phyloP scores from a whole-genome alignment of 2,329 filamentous ascomycete genomes.

The Neoscytalidium dimidiatum region DNA sequence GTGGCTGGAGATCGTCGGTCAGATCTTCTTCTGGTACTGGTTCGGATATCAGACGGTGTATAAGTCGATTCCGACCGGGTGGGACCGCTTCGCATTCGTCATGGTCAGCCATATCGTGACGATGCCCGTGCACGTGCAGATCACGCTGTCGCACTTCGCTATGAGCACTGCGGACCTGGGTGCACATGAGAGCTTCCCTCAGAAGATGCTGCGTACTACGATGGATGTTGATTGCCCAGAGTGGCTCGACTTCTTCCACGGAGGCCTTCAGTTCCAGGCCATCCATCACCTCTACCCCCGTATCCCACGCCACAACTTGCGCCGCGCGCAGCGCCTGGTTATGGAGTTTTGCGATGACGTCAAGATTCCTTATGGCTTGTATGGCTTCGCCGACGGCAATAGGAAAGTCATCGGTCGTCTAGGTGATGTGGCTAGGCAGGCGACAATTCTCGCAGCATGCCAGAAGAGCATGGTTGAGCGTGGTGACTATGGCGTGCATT shows the following conservation, averaged over 20 bases:
- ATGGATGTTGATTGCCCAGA: constrained; percentile 74
- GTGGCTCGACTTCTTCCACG: constrained; percentile 73
- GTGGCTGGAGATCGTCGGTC: constrained; percentile 64
- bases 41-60: constrained; percentile 68
- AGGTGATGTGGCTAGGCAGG: constrained; percentile 62
- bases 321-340: constrained; percentile 61
- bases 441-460: constrained; percentile 61
- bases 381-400: constrained; percentile 65
- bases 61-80: constrained; percentile 59
- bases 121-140: constrained; percentile 70
- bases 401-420: constrained; percentile 56
- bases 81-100: constrained; percentile 61
- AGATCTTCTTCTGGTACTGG: constrained; percentile 66
- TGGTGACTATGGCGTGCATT: constrained; percentile 21
- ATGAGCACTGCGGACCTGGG: constrained; percentile 69
- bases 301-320: constrained; percentile 68
- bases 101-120: constrained; percentile 66
- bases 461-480: constrained; percentile 43
- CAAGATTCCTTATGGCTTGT: constrained; percentile 62
- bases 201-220: constrained; percentile 70
- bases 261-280: constrained; percentile 72
- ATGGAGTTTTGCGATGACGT: constrained; percentile 66
- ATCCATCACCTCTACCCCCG: constrained; percentile 71
- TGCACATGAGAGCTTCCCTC: constrained; percentile 65
- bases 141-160: constrained; percentile 71